A percentile compares a stretch with the other conserved stretches of the same genome.
Conservation (phyloP, 73 alveolate genomes). For the Symbiodinium pilosum region DNA sequence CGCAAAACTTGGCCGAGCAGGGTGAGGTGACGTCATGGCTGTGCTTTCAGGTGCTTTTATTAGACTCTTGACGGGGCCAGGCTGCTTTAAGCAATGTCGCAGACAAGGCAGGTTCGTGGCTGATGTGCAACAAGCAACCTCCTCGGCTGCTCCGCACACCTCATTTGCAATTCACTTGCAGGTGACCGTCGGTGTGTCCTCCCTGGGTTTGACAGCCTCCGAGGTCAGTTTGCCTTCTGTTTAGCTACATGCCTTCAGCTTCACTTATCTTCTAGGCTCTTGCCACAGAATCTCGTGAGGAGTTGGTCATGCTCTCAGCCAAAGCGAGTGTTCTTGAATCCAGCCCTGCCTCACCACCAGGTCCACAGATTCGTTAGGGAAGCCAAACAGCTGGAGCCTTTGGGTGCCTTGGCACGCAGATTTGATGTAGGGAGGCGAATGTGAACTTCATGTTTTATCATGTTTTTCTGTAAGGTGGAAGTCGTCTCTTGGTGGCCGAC, state of each 20-base stretch:
- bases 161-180: too few species aligned
- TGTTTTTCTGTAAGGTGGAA: background rate
- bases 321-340: too few species aligned
- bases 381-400: conserved; percentile 74
- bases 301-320: background rate
- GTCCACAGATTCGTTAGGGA: conserved; percentile 66
- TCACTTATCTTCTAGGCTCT: background rate
- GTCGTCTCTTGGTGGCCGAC: conserved; percentile 73
- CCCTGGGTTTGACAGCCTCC: conserved; percentile 40
- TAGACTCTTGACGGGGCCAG: too few species aligned
- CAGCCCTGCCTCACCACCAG: too few species aligned
- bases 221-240: conserved; percentile 6
- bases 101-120: conserved; percentile 48
- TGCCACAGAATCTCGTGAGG: background rate
- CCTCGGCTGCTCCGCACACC: background rate
- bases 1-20: conserved; percentile 83
- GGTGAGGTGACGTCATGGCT: conserved; percentile 22
- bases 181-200: conserved; percentile 78
- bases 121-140: background rate
- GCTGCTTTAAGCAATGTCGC: conserved; percentile 93
- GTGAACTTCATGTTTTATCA: background rate
- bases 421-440: background rate
- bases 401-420: background rate
- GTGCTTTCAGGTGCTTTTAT: too few species aligned
- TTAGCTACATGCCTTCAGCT: background rate